These are phyloP conservation scores for Aspergillus fumigatus DNA, from an alignment of 2,329 filamentous ascomycete genomes.

Conservation along the genomic window DNA sequence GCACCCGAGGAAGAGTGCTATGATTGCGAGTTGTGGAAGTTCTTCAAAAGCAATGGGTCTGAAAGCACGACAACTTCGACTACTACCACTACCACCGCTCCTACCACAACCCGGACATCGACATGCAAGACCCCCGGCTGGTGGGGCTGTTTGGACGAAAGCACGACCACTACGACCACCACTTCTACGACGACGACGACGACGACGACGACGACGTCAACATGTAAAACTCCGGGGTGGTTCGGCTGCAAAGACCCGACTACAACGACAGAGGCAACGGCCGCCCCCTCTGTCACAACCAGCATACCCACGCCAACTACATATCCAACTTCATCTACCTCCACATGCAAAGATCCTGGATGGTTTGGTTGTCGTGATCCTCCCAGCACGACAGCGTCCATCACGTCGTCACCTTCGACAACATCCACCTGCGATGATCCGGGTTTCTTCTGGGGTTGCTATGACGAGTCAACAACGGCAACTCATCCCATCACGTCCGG, in stretches of 20 bases:
- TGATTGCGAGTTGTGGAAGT: conserved; percentile 92
- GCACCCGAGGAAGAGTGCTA: conserved; percentile 72
- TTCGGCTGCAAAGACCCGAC: conserved; percentile 38
- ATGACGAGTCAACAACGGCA: conserved; percentile 34
- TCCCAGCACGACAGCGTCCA: conserved; percentile 13
- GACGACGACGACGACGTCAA: conserved; percentile 29
- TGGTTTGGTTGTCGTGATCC: conserved; percentile 35
- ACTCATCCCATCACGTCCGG: conserved; percentile 29
- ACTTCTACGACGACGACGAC: conserved; percentile 22
- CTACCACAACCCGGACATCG: conserved; percentile 31
- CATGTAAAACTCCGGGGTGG: conserved; percentile 35
- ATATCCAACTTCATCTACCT: conserved; percentile 1
- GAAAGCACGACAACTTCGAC: conserved; percentile 55
- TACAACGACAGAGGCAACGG: conserved; percentile 19
- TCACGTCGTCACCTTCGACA: conserved; percentile 11
- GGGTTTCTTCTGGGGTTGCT: conserved; percentile 55
- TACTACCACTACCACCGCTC: conserved; percentile 27
- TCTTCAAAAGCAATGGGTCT: conserved; percentile 86
- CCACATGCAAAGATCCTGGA: conserved; percentile 24
- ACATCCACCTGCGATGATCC: conserved; percentile 45
- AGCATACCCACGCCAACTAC: conserved; percentile 14
- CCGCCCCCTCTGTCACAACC: conserved; percentile 14
- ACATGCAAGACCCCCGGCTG: conserved; percentile 42
- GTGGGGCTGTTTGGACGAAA: conserved; percentile 40
- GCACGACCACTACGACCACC: conserved; percentile 28